phyloP scores from a whole-genome alignment of 2,329 filamentous ascomycete species.

The Sarocladium oryzae region DNA sequence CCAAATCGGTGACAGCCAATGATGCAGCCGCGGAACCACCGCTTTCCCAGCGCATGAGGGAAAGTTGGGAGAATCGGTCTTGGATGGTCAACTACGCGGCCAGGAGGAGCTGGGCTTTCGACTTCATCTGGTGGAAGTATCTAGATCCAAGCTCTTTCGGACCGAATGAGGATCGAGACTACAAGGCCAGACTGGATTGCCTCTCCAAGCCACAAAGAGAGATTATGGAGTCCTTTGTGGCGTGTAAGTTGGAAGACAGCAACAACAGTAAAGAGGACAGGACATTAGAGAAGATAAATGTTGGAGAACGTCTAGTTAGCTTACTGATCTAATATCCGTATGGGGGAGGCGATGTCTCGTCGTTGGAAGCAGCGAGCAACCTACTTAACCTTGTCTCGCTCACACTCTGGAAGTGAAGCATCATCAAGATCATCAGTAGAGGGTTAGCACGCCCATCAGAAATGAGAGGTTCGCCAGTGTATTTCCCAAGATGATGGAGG shows the following conservation, averaged over 20 bases:
- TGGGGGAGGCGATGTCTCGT: too few species aligned
- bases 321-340: too few species aligned
- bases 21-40: not conserved
- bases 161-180: conserved; percentile 12
- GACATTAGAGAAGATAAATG: not conserved
- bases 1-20: not conserved
- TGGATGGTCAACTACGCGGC: conserved; percentile 28
- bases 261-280: not conserved
- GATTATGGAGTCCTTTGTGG: conserved; percentile 19
- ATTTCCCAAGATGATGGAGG: too few species aligned
- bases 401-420: too few species aligned
- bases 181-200: conserved; percentile 16
- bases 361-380: too few species aligned
- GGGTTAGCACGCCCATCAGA: too few species aligned
- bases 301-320: too few species aligned
- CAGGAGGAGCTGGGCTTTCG: conserved; percentile 30
- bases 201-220: conserved; percentile 14
- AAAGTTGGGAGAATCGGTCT: conserved; percentile 27
- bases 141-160: conserved; percentile 27
- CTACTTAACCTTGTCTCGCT: too few species aligned
- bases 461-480: too few species aligned
- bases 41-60: conserved; percentile 25
- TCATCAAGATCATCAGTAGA: too few species aligned
- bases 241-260: conserved; percentile 7
- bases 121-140: conserved; percentile 29